phyloP scores from a whole-genome alignment of 2,329 filamentous ascomycete genomes.

The Hypoxylon sp. region DNA sequence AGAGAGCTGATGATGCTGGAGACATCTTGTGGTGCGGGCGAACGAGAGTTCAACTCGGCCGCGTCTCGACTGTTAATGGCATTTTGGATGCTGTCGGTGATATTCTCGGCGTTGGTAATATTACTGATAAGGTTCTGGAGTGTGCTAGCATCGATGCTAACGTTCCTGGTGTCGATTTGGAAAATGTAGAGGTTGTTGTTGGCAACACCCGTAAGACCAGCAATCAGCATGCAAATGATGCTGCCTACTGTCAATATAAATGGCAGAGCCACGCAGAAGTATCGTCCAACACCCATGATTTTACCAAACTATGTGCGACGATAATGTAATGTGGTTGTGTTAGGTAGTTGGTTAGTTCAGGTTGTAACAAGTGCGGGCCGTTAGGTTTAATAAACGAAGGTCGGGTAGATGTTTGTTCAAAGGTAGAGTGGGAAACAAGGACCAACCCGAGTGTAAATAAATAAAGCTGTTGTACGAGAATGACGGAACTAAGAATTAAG shows the following conservation, averaged over 20 bases:
- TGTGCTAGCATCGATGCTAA: constrained; percentile 44
- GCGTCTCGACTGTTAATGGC: constrained; percentile 26
- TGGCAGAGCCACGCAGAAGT: constrained; percentile 89
- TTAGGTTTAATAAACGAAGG: constrained; percentile 31
- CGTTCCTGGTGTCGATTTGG: constrained; percentile 67
- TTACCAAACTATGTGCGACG: constrained; percentile 48
- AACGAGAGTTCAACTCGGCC: constrained; percentile 32
- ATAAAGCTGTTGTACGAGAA: constrained; percentile 34
- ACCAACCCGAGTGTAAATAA: constrained; percentile 23
- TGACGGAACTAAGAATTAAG: constrained; percentile 19
- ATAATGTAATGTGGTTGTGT: constrained; percentile 26
- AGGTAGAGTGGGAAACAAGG: constrained; percentile 17
- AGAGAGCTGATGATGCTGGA: constrained; percentile 40
- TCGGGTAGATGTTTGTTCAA: constrained; percentile 1
- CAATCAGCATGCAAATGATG: constrained; percentile 77
- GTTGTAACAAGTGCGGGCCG: constrained; percentile 32
- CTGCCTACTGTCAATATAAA: constrained; percentile 85
- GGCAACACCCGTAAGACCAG: constrained; percentile 68
- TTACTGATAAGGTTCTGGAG: constrained; percentile 48
- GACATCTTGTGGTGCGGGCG: constrained; percentile 34
- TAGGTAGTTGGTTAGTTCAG: constrained; percentile 9
- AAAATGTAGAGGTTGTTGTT: constrained; percentile 72
- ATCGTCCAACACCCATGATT: constrained; percentile 77
- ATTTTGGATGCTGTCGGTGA: constrained; percentile 37
- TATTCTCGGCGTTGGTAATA: constrained; percentile 29